Base-by-base conservation (phyloP, 352 stramenopile species). In the Globisporangium cederbergense region DNA sequence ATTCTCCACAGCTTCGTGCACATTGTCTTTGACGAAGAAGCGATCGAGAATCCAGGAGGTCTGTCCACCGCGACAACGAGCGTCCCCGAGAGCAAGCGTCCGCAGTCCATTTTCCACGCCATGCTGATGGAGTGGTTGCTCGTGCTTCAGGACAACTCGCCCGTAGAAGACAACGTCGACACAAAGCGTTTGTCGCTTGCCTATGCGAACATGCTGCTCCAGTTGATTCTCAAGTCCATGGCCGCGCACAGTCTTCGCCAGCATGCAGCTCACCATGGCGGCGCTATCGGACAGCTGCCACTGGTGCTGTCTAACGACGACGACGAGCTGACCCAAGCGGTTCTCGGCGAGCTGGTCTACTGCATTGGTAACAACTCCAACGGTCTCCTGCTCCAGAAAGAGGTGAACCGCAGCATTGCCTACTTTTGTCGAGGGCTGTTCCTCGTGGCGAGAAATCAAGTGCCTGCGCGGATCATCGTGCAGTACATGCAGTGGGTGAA, bases 191-290 rank as follows among this genome's bases (percentile, higher is more conserved):
- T 76, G 14, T 84, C 83, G 5, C 68, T 90, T 9, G 68, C 61
- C 22, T 88, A 81, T 36, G 74, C 84, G 0, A 78, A 79, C 34
- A 67, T 84, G 2, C 65, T 93, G 8, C 56, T 93, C 4, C 82
- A 89, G 32, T 65, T 93, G 16, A 73, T 88, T 13, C 38, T 90
- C 9, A 93, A 93, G 62, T 83, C 79, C 2, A 81, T 93, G 50
- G 80, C 82, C 8, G 82, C 83, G 53, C 65, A 70, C 14, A 67
- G 66, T 50, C 62, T 74, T n/a, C 54, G 66, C 18, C 64, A 68
- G 16, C 18, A 49, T 11, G 22, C 46, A 6, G 54, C 30, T 7
- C 20, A 20, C 7, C 47, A 49, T 61, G 38, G 25, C 6, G 51
- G 30, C 20, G 30, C 51, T 30, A 52, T 13, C 18, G 58, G 40